These are phyloP conservation scores for Clonostachys rhizophaga DNA, from an alignment of 2,329 filamentous ascomycete genomes.

Conservation along the genomic window DNA sequence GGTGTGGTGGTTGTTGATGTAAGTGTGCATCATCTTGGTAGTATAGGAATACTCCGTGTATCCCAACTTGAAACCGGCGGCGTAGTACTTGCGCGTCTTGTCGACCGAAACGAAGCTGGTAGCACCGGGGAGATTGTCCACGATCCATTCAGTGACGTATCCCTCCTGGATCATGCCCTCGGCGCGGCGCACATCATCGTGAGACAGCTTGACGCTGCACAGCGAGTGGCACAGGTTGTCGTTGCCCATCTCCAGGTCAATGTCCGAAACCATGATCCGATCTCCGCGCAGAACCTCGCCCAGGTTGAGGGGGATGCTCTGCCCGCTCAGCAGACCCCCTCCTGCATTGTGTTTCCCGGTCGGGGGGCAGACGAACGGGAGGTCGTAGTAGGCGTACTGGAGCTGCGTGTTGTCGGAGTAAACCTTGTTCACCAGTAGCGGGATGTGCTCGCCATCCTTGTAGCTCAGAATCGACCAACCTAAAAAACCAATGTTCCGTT, in stretches of 20 bases:
- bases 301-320: constrained; percentile 76
- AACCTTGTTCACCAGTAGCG: constrained; percentile 86
- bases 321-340: constrained; percentile 66
- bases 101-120: constrained; percentile 86
- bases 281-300: constrained; percentile 86
- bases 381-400: constrained; percentile 87
- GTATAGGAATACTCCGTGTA: constrained; percentile 62
- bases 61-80: constrained; percentile 84
- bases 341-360: constrained; percentile 63
- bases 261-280: constrained; percentile 79
- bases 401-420: constrained; percentile 86
- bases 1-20: constrained; percentile 84
- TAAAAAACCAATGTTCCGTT: constrained; percentile 11
- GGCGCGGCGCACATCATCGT: constrained; percentile 61
- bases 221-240: constrained; percentile 70
- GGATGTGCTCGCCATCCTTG: constrained; percentile 69
- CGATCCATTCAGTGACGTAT: constrained; percentile 90
- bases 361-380: constrained; percentile 82
- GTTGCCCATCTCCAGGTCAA: constrained; percentile 72
- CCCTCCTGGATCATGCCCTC: constrained; percentile 70
- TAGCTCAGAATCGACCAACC: constrained; percentile 85
- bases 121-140: constrained; percentile 84
- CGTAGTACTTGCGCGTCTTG: constrained; percentile 82
- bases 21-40: constrained; percentile 60
- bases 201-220: constrained; percentile 63